Evolutionary conservation across 768 basidiomycete species (phyloP), one percentile per base, ranked within the genome.

Genomic region (Tylopilus felleus): DNA sequence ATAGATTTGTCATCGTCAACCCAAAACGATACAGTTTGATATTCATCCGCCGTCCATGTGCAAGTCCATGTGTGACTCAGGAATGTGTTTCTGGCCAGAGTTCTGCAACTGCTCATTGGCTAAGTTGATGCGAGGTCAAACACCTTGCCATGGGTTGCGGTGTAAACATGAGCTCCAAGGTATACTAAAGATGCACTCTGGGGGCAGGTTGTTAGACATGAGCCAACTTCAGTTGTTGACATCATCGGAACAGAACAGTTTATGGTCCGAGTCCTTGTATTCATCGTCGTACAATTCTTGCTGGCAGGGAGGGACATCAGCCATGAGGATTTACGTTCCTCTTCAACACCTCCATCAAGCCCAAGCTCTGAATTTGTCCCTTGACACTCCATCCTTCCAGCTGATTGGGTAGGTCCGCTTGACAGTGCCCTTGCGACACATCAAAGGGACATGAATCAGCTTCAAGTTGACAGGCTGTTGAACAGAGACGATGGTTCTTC

Each of bases 401-500:
- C 67, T 98, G 95, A 66, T 93, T 92, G 36, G 95, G 93, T 19
- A 98, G 73, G 71, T 66, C 19, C 87, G 81, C 62, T 82, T 84
- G 55, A 90, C 70, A 0, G 87, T 84, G 22, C 79, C 80, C 71
- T 93, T 93, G 53, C 93, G 80, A 44, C 92, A 79, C 0, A 88
- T 96, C 0, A 92, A 96, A 0, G 95, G 95, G 0, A 89, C 84
- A 10, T 95, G 85, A 86, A 97, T 92, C 0, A 95, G 96, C 71
- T 95, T n/a, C n/a, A n/a, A n/a, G n/a, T n/a, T 93, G 59, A 93
- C 86, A 31, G 86, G 85, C 68, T 97, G 94, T 66, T 94, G 93
- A 0, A 93, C 94, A 5, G 93, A 83, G 16, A 98, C 95, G 56
- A 98, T 95, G 0, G 95, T 97, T 47, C 82, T 53, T 92, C 90